These are phyloP conservation scores for Cercospora zeae-maydis DNA, from an alignment of 2,329 filamentous ascomycete species.

Conservation along the genomic window DNA sequence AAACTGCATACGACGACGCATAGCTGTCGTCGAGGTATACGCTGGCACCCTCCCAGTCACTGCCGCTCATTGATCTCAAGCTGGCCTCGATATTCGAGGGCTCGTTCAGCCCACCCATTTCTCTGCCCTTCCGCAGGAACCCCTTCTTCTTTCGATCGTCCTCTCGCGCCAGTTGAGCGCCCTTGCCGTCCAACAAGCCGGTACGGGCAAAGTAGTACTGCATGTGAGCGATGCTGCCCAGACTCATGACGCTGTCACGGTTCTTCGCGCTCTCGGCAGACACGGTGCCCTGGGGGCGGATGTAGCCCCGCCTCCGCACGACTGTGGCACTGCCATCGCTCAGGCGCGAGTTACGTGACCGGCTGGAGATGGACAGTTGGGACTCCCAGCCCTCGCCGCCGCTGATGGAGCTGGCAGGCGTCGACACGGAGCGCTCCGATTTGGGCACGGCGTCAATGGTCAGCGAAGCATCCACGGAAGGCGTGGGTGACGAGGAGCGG, in stretches of 20 bases:
- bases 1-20: conserved; percentile 29
- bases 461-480: conserved; percentile 59
- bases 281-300: conserved; percentile 79
- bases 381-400: conserved; percentile 45
- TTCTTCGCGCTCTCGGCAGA: conserved; percentile 89
- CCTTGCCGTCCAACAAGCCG: conserved; percentile 88
- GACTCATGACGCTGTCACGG: conserved; percentile 89
- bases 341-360: conserved; percentile 51
- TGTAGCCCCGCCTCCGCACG: conserved; percentile 70
- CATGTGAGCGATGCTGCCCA: conserved; percentile 93
- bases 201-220: conserved; percentile 98
- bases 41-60: conserved; percentile 25
- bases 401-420: conserved; percentile 49
- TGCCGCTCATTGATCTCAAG: conserved; percentile 15
- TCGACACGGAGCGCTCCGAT: conserved; percentile 62
- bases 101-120: conserved; percentile 13
- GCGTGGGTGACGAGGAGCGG: conserved; percentile 61
- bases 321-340: conserved; percentile 44
- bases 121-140: conserved; percentile 24
- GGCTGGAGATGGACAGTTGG: conserved; percentile 37
- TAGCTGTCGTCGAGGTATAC: conserved; percentile 29
- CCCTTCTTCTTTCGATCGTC: conserved; percentile 32
- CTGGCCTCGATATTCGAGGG: conserved; percentile 7
- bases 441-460: conserved; percentile 58
- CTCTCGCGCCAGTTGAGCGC: conserved; percentile 67